Conservation (phyloP, 768 basidiomycete genomes). For the Daedalea quercina region DNA sequence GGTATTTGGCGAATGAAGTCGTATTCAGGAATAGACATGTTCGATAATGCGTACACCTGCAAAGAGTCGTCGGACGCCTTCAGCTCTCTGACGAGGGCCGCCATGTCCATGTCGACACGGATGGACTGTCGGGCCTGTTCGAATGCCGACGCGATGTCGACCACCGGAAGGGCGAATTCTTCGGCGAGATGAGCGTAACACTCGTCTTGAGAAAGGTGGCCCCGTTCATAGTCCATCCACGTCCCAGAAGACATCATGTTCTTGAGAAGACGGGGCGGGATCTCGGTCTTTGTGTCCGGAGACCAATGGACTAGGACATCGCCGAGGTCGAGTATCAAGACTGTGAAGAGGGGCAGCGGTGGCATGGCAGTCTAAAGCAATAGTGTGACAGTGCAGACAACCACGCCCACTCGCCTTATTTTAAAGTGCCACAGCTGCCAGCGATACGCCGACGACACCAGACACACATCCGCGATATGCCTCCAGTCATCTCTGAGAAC, state of each 20-base stretch:
- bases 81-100: slow-evolving; percentile 36
- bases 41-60: slow-evolving; percentile 44
- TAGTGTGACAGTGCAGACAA: too few species aligned
- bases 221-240: slow-evolving; percentile 51
- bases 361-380: too few species aligned
- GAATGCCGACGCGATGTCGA: slow-evolving; percentile 39
- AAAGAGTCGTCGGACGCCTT: slow-evolving; percentile 30
- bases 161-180: slow-evolving; percentile 30
- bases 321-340: slow-evolving; percentile 48
- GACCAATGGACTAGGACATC: slow-evolving; percentile 55
- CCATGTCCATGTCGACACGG: slow-evolving; percentile 32
- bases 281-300: slow-evolving; percentile 33
- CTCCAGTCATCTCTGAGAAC: too few species aligned
- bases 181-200: slow-evolving; percentile 35
- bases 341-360: slow-evolving; percentile 1
- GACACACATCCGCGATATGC: too few species aligned
- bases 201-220: slow-evolving; percentile 35
- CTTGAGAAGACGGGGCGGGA: slow-evolving; percentile 34
- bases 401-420: too few species aligned
- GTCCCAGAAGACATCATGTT: slow-evolving; percentile 37
- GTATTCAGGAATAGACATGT: slow-evolving; percentile 46
- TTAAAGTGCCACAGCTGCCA: too few species aligned
- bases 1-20: slow-evolving; percentile 32
- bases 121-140: slow-evolving; percentile 42
- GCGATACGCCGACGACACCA: too few species aligned